Evolutionary conservation across 495 filamentous ascomycete genomes (phyloP).

Genomic region (Alectoria sarmentosa): DNA sequence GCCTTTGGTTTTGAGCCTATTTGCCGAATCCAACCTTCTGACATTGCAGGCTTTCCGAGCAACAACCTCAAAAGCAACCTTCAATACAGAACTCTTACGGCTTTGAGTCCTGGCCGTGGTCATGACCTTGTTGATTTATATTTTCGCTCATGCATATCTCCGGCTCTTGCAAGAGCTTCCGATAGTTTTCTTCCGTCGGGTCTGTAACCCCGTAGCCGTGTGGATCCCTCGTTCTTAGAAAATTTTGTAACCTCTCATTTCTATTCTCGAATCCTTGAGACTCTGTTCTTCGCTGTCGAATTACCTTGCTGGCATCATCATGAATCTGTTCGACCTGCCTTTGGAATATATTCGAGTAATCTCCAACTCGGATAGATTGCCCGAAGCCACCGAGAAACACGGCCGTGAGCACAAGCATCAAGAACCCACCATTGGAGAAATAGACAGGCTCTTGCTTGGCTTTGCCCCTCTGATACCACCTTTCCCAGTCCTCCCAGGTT

Average conservation of each 20-base stretch:
- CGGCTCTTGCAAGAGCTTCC: conserved; percentile 15
- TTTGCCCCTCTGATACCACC: conserved; percentile 58
- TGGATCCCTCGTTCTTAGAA: conserved; percentile 61
- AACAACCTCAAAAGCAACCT: background rate
- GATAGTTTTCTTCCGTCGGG: conserved; percentile 15
- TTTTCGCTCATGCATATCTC: conserved; percentile 21
- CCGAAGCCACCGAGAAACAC: conserved; percentile 58
- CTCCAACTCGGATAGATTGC: conserved; percentile 60
- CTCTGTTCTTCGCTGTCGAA: conserved; percentile 49
- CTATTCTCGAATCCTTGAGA: conserved; percentile 40
- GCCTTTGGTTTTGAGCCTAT: background rate
- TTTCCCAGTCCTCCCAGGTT: conserved; percentile 99
- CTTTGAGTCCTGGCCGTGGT: background rate
- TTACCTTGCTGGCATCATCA: conserved; percentile 51
- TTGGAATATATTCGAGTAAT: conserved; percentile 47
- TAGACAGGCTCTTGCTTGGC: conserved; percentile 50
- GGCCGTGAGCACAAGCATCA: conserved; percentile 57
- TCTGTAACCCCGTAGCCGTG: conserved; percentile 35
- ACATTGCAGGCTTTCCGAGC: background rate
- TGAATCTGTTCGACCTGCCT: conserved; percentile 57
- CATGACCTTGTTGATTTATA: conserved; percentile 10
- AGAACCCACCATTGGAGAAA: conserved; percentile 70
- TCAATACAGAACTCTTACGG: background rate
- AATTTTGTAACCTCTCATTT: conserved; percentile 63
- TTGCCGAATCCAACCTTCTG: background rate